A percentile compares a stretch with the other conserved stretches of the same genome.
Conservation (phyloP, 2,329 filamentous ascomycete species). For the Scytalidium lignicola region DNA sequence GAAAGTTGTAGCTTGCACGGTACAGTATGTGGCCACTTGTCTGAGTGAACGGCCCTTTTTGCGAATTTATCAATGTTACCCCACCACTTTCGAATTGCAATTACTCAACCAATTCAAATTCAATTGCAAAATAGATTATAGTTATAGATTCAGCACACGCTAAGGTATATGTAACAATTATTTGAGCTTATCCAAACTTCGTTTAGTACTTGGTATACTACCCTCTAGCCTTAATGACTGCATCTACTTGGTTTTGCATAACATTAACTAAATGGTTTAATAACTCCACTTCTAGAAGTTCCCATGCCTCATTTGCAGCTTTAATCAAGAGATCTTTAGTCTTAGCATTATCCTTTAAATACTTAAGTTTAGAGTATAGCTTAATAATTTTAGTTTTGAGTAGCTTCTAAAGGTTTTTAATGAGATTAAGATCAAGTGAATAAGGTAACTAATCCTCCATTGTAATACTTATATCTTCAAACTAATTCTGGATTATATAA, state of each 20-base stretch:
- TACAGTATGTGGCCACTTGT: neutral
- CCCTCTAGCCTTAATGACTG: conserved; percentile 9
- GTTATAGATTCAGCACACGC: neutral
- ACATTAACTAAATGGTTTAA: conserved; percentile 7
- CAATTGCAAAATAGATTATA: neutral
- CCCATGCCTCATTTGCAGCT: conserved; percentile 4
- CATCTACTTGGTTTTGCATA: conserved; percentile 5
- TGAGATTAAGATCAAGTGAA: conserved; percentile 11
- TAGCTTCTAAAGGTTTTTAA: conserved; percentile 7
- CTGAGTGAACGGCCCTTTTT: neutral
- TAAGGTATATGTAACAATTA: neutral
- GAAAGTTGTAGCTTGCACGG: no score
- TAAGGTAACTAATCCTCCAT: neutral
- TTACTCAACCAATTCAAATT: neutral
- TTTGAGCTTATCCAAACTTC: neutral
- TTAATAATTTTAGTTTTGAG: conserved; percentile 10
- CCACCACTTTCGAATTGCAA: neutral
- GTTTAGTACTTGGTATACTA: conserved; percentile 12
- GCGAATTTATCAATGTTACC: neutral
- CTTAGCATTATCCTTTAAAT: neutral
- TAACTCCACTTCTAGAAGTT: conserved; percentile 5
- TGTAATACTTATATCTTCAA: conserved; percentile 5
- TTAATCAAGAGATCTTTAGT: conserved; percentile 4
- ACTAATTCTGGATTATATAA: conserved; percentile 7
- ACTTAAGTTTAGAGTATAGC: conserved; percentile 5